Evolutionary conservation across 345 rosid genomes (phyloP).

Genomic region (Populus pruinosa): DNA sequence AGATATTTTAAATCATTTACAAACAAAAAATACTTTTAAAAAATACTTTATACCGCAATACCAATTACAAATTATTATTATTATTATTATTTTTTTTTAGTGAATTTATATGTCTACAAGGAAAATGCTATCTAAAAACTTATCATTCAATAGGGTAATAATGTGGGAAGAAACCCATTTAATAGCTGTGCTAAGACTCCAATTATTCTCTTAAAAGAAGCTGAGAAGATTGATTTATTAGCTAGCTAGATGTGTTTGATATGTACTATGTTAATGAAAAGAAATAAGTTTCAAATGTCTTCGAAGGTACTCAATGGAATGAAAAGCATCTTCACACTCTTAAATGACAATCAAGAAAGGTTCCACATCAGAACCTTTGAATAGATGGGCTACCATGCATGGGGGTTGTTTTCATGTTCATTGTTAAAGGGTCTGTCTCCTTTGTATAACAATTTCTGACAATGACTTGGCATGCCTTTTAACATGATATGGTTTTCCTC

Average conservation of each 20-base stretch:
- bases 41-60: too few relatives aligned
- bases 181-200: not conserved
- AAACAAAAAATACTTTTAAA: too few relatives aligned
- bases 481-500: not conserved
- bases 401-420: slow-evolving; percentile 11
- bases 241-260: not conserved
- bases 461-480: not conserved
- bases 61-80: too few relatives aligned
- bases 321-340: not conserved
- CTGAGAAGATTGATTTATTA: not conserved
- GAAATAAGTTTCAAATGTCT: not conserved
- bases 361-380: not conserved
- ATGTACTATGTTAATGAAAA: not conserved
- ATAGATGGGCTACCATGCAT: slow-evolving; percentile 15
- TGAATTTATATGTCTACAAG: too few relatives aligned
- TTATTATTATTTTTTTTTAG: too few relatives aligned
- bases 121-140: too few relatives aligned
- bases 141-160: too few relatives aligned
- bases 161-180: not conserved
- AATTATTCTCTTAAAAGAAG: not conserved
- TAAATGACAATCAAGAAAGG: not conserved
- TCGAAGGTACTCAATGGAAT: not conserved
- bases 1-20: too few relatives aligned
- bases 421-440: slow-evolving; percentile 5
- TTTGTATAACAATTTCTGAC: slow-evolving; percentile 13